Base-by-base conservation (phyloP, 1,284 basidiomycete genomes). In the Sporisorium sorghi region DNA sequence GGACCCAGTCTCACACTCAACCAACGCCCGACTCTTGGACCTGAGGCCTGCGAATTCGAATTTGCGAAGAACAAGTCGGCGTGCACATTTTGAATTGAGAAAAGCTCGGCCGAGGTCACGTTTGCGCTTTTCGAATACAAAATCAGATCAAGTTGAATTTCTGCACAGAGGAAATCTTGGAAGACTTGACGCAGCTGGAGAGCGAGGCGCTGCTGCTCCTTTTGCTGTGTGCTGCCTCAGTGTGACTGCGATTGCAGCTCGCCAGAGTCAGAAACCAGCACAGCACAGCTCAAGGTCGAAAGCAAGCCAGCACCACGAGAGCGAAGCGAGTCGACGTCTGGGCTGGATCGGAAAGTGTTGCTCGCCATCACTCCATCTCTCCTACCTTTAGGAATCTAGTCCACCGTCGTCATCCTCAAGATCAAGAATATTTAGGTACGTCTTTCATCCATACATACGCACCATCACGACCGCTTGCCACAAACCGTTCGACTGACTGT, bases 391-490 rank as follows among this genome's bases (percentile, higher is more conserved):
- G 70, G 64, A 67, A 70, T 70, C 47, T 64, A 65, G 49, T 55
- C 49, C 47, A 58, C 52, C 63, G 40, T 57, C 55, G 58, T 70
- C 67, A 52, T 56, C 72, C 72, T 74, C 72, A 74, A 74, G 72
- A 74, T 70, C 66, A 66, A 74, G 48, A 63, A 59, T 26, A 62
- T 62, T 53, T 67, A 74, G 72, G 72, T 74, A 65, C 33, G 72
- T 67, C 9, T 21, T 19, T 2, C 23, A 26, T 43, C 35, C 6
- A 30, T 30, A 3, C 56, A 46, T 37, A 15, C 11, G 9, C 6
- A 48, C 28, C 8, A 7, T 5, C 7, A 15, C 28, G 23, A 14
- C 19, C 32, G 21, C 12, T 14, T 26, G 23, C 8, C n/a, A 47
- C 24, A 35, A 37, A 15, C 53, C 23, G 15, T 35, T 17, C 23